phyloP scores from a whole-genome alignment of 1,284 basidiomycete species.

The Tilletia caries region DNA sequence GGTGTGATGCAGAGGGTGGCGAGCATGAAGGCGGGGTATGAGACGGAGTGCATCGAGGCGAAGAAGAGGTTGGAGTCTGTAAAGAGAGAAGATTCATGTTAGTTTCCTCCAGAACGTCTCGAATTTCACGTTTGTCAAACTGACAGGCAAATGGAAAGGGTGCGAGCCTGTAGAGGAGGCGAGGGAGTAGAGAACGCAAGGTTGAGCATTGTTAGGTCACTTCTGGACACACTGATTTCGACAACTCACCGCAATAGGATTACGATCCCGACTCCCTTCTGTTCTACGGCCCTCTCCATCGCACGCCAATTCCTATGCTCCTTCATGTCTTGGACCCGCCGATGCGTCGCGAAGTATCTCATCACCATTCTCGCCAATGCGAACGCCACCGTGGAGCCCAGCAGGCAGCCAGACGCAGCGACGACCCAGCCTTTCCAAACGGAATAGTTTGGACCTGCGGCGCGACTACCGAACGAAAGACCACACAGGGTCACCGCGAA shows the following conservation, averaged over 20 bases:
- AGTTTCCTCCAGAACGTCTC: too few species aligned
- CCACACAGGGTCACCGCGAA: constrained; percentile 43
- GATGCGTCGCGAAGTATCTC: not conserved
- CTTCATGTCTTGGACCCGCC: constrained; percentile 1
- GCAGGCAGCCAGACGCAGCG: constrained; percentile 34
- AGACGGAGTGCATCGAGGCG: constrained; percentile 35
- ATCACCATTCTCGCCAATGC: constrained; percentile 21
- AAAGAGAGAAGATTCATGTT: not conserved
- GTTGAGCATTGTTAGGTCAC: not conserved
- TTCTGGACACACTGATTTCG: too few species aligned
- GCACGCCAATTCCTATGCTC: constrained; percentile 21
- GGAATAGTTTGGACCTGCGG: not conserved
- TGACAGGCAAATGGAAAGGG: constrained; percentile 42
- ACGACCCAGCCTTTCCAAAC: constrained; percentile 32
- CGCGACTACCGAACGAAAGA: constrained; percentile 33
- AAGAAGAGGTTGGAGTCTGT: constrained; percentile 34
- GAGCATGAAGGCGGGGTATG: constrained; percentile 32
- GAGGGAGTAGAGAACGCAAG: not conserved
- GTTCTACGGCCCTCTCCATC: constrained; percentile 37
- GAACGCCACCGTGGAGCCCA: constrained; percentile 38
- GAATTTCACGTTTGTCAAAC: too few species aligned
- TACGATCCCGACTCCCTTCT: constrained; percentile 35
- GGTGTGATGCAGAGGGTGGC: constrained; percentile 44
- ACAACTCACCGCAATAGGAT: constrained; percentile 37
- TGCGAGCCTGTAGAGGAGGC: constrained; percentile 27